Evolutionary conservation across 2,329 filamentous ascomycete species (phyloP).

Genomic region (Podosphaera xanthii): DNA sequence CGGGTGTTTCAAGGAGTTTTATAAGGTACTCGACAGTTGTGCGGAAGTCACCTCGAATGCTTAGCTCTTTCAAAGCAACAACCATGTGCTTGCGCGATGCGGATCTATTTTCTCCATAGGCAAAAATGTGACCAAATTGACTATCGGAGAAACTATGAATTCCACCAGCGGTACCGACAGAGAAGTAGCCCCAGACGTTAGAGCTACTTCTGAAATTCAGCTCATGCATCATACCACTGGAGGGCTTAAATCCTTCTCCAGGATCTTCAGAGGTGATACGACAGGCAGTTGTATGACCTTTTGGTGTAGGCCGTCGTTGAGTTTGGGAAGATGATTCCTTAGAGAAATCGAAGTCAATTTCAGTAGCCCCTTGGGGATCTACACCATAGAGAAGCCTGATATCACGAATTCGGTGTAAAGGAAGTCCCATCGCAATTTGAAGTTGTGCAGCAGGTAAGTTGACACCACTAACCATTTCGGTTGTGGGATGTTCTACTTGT

Average conservation of each 20-base stretch:
- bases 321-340: constrained; percentile 60
- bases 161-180: constrained; percentile 82
- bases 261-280: constrained; percentile 98
- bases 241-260: constrained; percentile 98
- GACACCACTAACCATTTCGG: constrained; percentile 97
- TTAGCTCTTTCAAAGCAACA: constrained; percentile 90
- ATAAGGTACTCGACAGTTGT: constrained; percentile 98
- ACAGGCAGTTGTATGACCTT: constrained; percentile 93
- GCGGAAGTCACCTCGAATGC: constrained; percentile 97
- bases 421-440: constrained; percentile 96
- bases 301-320: constrained; percentile 76
- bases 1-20: constrained; percentile 92
- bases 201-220: constrained; percentile 97
- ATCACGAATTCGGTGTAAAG: constrained; percentile 82
- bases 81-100: constrained; percentile 99
- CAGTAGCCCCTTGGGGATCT: constrained; percentile 63
- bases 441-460: constrained; percentile 93
- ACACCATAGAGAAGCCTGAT: constrained; percentile 91
- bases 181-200: constrained; percentile 99
- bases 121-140: constrained; percentile 98
- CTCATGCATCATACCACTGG: constrained; percentile 96
- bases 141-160: constrained; percentile 99
- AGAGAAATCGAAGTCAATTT: constrained; percentile 94
- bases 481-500: constrained; percentile 97
- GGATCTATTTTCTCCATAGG: constrained; percentile 90